These are phyloP conservation scores for Candida quercuum DNA, from an alignment of 805 yeast species.

Conservation along the genomic window DNA sequence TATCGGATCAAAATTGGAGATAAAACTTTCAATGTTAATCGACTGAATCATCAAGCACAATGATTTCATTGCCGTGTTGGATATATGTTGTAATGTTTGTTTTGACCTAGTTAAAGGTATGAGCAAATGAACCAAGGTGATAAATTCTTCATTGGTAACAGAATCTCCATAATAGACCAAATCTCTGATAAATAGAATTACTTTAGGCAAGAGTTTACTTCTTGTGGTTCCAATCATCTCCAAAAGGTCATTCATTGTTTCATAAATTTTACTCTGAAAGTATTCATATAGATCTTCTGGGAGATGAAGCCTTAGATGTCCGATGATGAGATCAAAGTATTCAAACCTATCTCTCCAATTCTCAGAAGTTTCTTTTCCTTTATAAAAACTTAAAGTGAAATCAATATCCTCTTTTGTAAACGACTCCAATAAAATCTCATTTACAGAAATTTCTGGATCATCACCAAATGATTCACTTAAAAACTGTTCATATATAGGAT, in stretches of 20 bases:
- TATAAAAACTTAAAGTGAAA: constrained; percentile 3
- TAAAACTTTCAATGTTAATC: constrained; percentile 13
- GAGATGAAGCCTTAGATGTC: constrained; percentile 12
- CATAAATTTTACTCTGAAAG: constrained; percentile 11
- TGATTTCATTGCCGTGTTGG: constrained; percentile 15
- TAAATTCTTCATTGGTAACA: constrained; percentile 10
- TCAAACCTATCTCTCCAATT: constrained; percentile 17
- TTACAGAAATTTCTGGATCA: constrained; percentile 13
- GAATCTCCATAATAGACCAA: constrained; percentile 17
- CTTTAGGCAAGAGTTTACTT: constrained; percentile 12
- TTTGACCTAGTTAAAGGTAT: constrained; percentile 19
- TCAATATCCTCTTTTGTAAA: constrained; percentile 10
- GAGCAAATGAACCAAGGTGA: constrained; percentile 14
- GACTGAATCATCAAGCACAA: constrained; percentile 22
- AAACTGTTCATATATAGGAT: constrained; percentile 9
- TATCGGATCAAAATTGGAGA: constrained; percentile 12
- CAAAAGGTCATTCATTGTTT: constrained; percentile 14
- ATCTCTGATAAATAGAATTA: constrained; percentile 20
- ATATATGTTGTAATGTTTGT: constrained; percentile 10
- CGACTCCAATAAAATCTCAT: constrained; percentile 3
- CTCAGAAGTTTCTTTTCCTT: constrained; percentile 17
- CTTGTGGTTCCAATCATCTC: constrained; percentile 12
- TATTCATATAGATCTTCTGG: constrained; percentile 10
- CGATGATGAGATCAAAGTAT: constrained; percentile 17
- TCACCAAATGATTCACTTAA: constrained; percentile 14